Base-by-base conservation (phyloP, 768 basidiomycete genomes). In the Dioszegia crocea region DNA sequence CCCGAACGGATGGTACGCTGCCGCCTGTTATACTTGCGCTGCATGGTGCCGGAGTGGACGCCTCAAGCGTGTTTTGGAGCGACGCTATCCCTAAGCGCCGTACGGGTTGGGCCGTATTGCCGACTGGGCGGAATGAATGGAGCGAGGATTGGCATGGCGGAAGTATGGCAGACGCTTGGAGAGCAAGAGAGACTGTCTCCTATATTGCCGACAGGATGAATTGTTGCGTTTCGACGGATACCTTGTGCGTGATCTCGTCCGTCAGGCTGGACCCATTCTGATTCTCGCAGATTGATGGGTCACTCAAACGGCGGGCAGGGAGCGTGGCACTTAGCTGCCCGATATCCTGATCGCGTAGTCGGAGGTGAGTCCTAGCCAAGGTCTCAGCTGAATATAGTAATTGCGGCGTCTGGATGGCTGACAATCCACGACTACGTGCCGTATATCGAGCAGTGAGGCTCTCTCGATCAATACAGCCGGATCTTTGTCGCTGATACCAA, bases 301-400 rank as follows among this genome's bases (percentile, higher is more conserved):
- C 91, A 96, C 72, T 93, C 91, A 2, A 96, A 96, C 73, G 91
- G 91, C 27, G 91, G 91, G 12, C 92, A 93, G 75, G 91, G 91
- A 0, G 81, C 86, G 1, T 91, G 89, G 88, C 86, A 90, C 73
- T 69, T 88, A 17, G 84, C 87, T 14, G 82, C 85, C 26, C 80
- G 87, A 62, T 88, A 83, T 75, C 91, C 92, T 0, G 90, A 93
- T 11, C 65, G 85, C 9, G 86, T 66, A 8, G 40, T 61, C 4
- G 64, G 62, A 61, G 48, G 64, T 24, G 31, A 57, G 57, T 56
- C 50, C 14, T 43, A 51, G 36, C 26, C 17, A 19, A 2, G 11
- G 16, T 29, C 21, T 14, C 12, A 40, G 49, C 50, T 58, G 39
- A 61, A 33, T 43, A 24, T 63, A 87, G 88, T 84, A 26, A 79